These are phyloP conservation scores for Arabidopsis suecica DNA, from an alignment of 345 rosid species.

Conservation along the genomic window DNA sequence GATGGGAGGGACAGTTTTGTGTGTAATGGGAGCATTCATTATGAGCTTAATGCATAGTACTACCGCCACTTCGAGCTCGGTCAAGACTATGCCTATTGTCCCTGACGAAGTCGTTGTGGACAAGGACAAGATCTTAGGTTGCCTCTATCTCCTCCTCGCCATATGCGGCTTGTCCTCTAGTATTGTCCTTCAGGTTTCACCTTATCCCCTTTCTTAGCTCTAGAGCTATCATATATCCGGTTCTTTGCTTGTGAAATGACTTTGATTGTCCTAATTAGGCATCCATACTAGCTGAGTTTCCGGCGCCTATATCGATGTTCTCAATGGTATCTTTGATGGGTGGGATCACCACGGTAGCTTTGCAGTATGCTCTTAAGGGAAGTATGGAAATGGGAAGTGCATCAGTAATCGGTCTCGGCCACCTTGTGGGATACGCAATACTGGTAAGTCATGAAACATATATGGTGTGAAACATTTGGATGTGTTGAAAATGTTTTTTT, in stretches of 20 bases:
- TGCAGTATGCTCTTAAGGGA: slow-evolving; percentile 56
- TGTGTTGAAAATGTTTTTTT: not conserved
- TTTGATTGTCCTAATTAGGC: slow-evolving; percentile 53
- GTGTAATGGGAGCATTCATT: slow-evolving; percentile 75
- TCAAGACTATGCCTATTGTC: slow-evolving; percentile 30
- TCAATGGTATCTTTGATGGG: slow-evolving; percentile 75
- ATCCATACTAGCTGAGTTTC: slow-evolving; percentile 68
- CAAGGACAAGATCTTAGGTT: slow-evolving; percentile 68
- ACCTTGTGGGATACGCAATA: slow-evolving; percentile 55
- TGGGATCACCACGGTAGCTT: slow-evolving; percentile 53
- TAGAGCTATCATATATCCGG: not conserved
- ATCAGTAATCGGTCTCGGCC: slow-evolving; percentile 47
- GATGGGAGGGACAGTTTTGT: slow-evolving; percentile 75
- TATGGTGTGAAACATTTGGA: slow-evolving; percentile 13
- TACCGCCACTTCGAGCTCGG: slow-evolving; percentile 21
- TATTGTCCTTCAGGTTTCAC: slow-evolving; percentile 75
- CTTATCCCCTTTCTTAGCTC: not conserved
- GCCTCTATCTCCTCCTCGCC: slow-evolving; percentile 68
- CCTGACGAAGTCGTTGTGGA: slow-evolving; percentile 40
- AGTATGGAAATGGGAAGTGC: slow-evolving; percentile 53
- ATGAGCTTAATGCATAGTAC: slow-evolving; percentile 89
- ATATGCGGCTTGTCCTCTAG: slow-evolving; percentile 64
- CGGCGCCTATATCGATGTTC: slow-evolving; percentile 80
- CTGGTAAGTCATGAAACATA: slow-evolving; percentile 52
- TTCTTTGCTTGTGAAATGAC: not conserved